These are phyloP conservation scores for Kwoniella shivajii DNA, from an alignment of 1,284 basidiomycete species.

Conservation along the genomic window DNA sequence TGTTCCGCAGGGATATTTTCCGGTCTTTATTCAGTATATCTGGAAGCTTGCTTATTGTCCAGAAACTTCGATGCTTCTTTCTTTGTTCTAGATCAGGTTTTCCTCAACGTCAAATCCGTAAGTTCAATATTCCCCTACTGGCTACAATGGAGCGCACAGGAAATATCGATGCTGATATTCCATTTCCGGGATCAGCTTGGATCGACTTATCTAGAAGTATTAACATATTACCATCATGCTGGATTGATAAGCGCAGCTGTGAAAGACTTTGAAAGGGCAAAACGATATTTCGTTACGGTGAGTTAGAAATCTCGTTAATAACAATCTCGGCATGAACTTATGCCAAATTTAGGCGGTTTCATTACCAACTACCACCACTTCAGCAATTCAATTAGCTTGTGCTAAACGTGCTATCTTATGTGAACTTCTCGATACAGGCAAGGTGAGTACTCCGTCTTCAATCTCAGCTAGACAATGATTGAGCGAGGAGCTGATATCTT, in stretches of 20 bases:
- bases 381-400: conserved; percentile 44
- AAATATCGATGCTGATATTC: background rate
- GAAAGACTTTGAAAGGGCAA: conserved; percentile 29
- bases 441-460: conserved; percentile 21
- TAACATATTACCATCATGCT: conserved; percentile 49
- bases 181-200: conserved; percentile 3
- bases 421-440: conserved; percentile 40
- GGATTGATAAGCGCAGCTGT: conserved; percentile 37
- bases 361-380: conserved; percentile 33
- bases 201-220: conserved; percentile 39
- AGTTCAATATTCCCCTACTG: conserved; percentile 7
- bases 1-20: conserved; percentile 20
- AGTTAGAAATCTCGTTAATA: too few species aligned
- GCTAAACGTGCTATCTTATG: conserved; percentile 50
- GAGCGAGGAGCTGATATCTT: conserved; percentile 1
- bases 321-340: too few species aligned
- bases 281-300: conserved; percentile 39
- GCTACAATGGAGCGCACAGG: background rate
- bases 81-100: conserved; percentile 18
- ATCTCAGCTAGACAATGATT: background rate
- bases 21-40: conserved; percentile 36
- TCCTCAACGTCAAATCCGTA: conserved; percentile 31
- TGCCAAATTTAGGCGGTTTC: conserved; percentile 34
- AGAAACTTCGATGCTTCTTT: conserved; percentile 21
- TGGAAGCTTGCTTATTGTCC: conserved; percentile 35